These are phyloP conservation scores for Sporothrix schenckii DNA, from an alignment of 2,329 filamentous ascomycete genomes.

Conservation along the genomic window DNA sequence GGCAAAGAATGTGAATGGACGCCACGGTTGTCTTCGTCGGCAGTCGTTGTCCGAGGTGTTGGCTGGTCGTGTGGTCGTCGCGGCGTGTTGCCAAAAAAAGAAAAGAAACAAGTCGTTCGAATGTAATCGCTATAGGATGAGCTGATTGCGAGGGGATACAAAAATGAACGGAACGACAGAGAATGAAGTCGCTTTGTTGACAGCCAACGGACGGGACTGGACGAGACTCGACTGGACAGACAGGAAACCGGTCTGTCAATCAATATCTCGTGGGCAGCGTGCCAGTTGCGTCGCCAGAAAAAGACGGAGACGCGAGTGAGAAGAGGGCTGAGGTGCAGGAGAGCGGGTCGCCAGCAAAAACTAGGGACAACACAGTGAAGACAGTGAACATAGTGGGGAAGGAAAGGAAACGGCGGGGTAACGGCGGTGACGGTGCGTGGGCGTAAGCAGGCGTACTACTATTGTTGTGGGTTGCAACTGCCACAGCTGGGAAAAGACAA, in stretches of 20 bases:
- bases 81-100: neutral
- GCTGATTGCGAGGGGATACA: neutral
- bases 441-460: too few relatives aligned
- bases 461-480: neutral
- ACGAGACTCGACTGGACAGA: slow-evolving; percentile 8
- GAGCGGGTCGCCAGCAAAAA: slow-evolving; percentile 4
- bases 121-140: neutral
- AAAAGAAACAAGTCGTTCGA: neutral
- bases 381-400: slow-evolving; percentile 23
- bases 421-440: slow-evolving; percentile 6
- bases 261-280: slow-evolving; percentile 18
- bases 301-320: neutral
- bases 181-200: neutral
- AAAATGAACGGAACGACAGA: neutral
- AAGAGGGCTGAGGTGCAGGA: slow-evolving; percentile 19
- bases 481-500: neutral
- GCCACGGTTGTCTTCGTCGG: neutral
- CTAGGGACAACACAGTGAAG: neutral
- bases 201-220: slow-evolving; percentile 3
- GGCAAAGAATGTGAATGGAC: neutral
- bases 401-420: slow-evolving; percentile 27
- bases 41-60: neutral
- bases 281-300: slow-evolving; percentile 5
- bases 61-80: neutral
- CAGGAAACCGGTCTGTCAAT: neutral